Base-by-base conservation (phyloP, 768 basidiomycete genomes). In the Inosperma sp. region DNA sequence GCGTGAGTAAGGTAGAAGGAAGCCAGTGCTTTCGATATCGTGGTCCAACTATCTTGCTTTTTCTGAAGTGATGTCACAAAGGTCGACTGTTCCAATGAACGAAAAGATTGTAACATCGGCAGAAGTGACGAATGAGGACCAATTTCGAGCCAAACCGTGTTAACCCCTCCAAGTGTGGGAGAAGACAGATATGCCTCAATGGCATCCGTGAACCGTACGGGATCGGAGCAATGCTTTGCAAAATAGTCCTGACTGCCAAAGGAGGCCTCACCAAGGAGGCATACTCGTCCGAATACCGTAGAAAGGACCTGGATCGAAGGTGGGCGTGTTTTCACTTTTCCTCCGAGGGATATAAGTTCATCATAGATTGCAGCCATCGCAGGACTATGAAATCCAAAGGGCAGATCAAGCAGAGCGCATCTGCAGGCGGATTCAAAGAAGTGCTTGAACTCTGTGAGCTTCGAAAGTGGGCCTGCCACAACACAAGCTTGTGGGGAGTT, bases 341-440 rank as follows among this genome's bases (percentile, higher is more conserved):
- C 59, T 10, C 75, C 73, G 4, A 80, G 54, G 0, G 55, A 54
- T 29, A 62, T 66, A 25, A 88, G 72, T 39, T 77, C 76, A n/a
- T 72, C 66, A 10, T 81, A 53, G 9, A 86, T 57, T 0, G 83
- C 77, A 5, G 64, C 61, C 85, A 88, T 84, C 2, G 81, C 78
- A n/a, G 68, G 51, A 36, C 81, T 83, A 65, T 89, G 87, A 58
- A 79, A 85, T 2, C 78, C 86, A 52, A 79, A 83, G 1, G 80
- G 79, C 7, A 83, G 78, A 5, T 69, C 55, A 2, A 88, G 69
- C 35, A 75, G 57, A 13, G 70, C 61, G 33, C 62, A 72, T 57
- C 73, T 77, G 61, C 70, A 74, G 7, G 57, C 52, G 7, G 45
- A 35, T 52, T 77, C 70, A 25, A 84, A 62, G 52, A 72, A 59